Conservation (phyloP, 306 rosid species). For the Canavalia ensiformis region DNA sequence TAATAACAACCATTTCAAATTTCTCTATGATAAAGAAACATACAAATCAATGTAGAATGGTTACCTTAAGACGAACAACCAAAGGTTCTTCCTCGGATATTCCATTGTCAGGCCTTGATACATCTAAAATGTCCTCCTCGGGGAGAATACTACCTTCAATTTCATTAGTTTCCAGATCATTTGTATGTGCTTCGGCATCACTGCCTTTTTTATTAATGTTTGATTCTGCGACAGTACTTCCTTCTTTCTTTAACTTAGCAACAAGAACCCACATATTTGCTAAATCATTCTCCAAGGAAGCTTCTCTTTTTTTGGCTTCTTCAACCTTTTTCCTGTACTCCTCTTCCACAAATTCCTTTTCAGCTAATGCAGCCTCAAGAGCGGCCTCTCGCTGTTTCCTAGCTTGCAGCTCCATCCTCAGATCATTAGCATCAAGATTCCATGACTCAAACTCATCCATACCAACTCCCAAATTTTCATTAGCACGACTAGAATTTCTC, state of each 20-base stretch:
- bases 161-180: constrained; percentile 55
- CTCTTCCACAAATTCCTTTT: constrained; percentile 85
- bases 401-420: constrained; percentile 86
- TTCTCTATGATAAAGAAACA: constrained; percentile 3
- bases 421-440: constrained; percentile 81
- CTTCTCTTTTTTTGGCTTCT: constrained; percentile 88
- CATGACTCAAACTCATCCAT: constrained; percentile 77
- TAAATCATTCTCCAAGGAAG: constrained; percentile 90
- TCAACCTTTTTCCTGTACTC: constrained; percentile 83
- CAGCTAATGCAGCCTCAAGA: constrained; percentile 93
- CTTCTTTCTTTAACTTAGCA: constrained; percentile 94
- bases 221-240: constrained; percentile 62
- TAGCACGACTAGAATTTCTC: constrained; percentile 68
- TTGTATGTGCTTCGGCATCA: constrained; percentile 51
- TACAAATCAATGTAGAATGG: constrained; percentile 10
- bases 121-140: constrained; percentile 58
- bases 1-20: constrained; percentile 25
- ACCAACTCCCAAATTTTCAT: constrained; percentile 62
- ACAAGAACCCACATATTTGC: constrained; percentile 99
- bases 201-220: constrained; percentile 56
- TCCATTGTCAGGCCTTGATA: constrained; percentile 61
- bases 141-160: constrained; percentile 47
- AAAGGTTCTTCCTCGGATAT: constrained; percentile 75
- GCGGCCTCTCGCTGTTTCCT: constrained; percentile 92
- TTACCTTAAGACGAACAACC: constrained; percentile 91